Conservation (phyloP, 2,329 filamentous ascomycete species). For the Sporothrix pallida region DNA sequence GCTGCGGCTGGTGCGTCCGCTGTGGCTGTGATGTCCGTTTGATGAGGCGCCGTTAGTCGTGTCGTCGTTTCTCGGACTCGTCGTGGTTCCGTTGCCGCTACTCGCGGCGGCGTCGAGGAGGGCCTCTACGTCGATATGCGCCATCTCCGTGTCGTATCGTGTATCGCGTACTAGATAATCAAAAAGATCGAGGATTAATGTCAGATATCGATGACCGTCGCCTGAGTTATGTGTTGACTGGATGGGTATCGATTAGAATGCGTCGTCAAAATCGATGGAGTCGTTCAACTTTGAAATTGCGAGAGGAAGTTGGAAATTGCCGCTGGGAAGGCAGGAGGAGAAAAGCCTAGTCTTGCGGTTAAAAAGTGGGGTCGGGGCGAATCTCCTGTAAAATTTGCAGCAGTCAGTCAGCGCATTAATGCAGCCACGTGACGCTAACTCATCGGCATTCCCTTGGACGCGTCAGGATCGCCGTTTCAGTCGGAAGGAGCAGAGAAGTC, state of each 20-base stretch:
- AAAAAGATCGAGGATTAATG: too few species aligned
- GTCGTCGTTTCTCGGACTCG: constrained; percentile 43
- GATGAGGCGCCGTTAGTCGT: constrained; percentile 42
- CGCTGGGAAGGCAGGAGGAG: not conserved
- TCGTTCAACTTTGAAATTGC: too few species aligned
- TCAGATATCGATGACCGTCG: too few species aligned
- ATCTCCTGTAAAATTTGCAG: constrained; percentile 18
- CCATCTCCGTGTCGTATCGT: constrained; percentile 53
- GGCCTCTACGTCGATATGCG: constrained; percentile 82
- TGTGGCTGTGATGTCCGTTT: constrained; percentile 40
- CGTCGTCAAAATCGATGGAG: too few species aligned
- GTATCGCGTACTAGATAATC: constrained; percentile 24
- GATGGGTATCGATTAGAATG: too few species aligned
- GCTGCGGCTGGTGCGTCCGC: constrained; percentile 31
- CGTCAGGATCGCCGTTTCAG: not conserved
- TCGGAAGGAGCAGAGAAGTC: not conserved
- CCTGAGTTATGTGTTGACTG: too few species aligned
- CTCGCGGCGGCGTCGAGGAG: constrained; percentile 85
- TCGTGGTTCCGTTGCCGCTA: constrained; percentile 44
- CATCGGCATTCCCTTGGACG: not conserved
- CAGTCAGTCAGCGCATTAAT: constrained; percentile 9
- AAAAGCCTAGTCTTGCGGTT: constrained; percentile 5
- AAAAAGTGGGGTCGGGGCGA: constrained; percentile 21
- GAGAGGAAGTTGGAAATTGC: not conserved
- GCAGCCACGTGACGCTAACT: constrained; percentile 14